Conservation (phyloP, 2,329 filamentous ascomycete species). For the Aspergillus quadricinctus region DNA sequence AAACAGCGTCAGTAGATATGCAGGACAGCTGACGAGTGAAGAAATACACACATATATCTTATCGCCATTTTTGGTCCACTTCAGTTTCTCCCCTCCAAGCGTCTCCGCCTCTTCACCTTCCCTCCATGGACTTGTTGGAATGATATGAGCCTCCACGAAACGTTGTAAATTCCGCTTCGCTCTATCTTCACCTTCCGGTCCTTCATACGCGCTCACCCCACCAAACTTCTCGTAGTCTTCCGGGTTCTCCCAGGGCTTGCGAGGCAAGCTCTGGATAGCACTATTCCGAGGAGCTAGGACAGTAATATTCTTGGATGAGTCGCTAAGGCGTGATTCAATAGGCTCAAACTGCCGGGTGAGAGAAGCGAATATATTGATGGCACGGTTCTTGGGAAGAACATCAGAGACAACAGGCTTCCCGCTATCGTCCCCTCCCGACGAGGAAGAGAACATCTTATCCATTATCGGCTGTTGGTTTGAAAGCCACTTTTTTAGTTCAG, state of each 20-base stretch:
- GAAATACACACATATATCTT: constrained; percentile 57
- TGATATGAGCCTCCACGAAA: constrained; percentile 84
- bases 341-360: constrained; percentile 70
- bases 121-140: constrained; percentile 70
- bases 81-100: constrained; percentile 65
- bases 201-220: constrained; percentile 65
- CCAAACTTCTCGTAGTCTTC: constrained; percentile 67
- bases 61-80: constrained; percentile 70
- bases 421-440: constrained; percentile 21
- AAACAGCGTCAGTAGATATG: constrained; percentile 11
- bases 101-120: constrained; percentile 64
- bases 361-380: constrained; percentile 78
- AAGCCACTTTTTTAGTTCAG: constrained; percentile 17
- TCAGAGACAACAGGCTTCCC: constrained; percentile 69
- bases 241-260: constrained; percentile 70
- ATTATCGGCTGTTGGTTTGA: constrained; percentile 21
- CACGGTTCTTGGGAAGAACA: constrained; percentile 72
- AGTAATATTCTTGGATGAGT: constrained; percentile 66
- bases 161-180: constrained; percentile 70
- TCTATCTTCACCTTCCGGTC: constrained; percentile 67
- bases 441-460: constrained; percentile 21
- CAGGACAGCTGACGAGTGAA: background rate
- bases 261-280: constrained; percentile 69
- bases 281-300: constrained; percentile 84
- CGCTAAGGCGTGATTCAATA: constrained; percentile 65